phyloP scores from a whole-genome alignment of 805 yeast genomes.

The Zygoascus tannicola region DNA sequence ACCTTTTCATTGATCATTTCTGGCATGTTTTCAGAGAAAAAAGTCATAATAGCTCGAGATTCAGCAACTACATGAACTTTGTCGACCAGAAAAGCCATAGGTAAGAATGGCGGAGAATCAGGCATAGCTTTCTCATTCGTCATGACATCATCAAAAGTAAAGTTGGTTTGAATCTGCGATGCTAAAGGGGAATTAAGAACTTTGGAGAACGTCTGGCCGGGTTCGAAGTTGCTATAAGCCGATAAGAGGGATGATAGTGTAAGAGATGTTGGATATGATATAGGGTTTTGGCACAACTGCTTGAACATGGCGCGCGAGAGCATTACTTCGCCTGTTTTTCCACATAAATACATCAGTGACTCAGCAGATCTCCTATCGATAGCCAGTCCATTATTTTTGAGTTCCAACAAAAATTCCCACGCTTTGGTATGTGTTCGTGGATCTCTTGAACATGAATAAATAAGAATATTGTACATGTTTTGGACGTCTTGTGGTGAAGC shows the following conservation, averaged over 20 bases:
- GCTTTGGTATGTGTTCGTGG: constrained; percentile 44
- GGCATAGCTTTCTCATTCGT: not conserved
- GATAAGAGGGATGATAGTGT: constrained; percentile 26
- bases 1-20: constrained; percentile 34
- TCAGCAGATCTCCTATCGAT: constrained; percentile 41
- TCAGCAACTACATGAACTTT: constrained; percentile 52
- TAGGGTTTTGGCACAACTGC: constrained; percentile 21
- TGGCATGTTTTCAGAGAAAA: constrained; percentile 38
- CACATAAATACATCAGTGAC: constrained; percentile 66
- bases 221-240: constrained; percentile 25
- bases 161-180: constrained; percentile 19
- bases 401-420: constrained; percentile 69
- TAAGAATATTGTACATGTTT: constrained; percentile 47
- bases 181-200: constrained; percentile 23
- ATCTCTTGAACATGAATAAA: constrained; percentile 57
- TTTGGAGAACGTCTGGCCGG: constrained; percentile 19
- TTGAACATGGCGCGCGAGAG: constrained; percentile 50
- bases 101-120: constrained; percentile 57
- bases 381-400: constrained; percentile 34
- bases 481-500: constrained; percentile 10
- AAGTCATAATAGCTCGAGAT: constrained; percentile 67
- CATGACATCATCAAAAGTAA: constrained; percentile 14
- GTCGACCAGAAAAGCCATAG: constrained; percentile 38
- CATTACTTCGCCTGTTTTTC: constrained; percentile 67
- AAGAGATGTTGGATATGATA: constrained; percentile 23